Conservation (phyloP, 192 early-diverging fungal species). For the Backusella luteola region DNA sequence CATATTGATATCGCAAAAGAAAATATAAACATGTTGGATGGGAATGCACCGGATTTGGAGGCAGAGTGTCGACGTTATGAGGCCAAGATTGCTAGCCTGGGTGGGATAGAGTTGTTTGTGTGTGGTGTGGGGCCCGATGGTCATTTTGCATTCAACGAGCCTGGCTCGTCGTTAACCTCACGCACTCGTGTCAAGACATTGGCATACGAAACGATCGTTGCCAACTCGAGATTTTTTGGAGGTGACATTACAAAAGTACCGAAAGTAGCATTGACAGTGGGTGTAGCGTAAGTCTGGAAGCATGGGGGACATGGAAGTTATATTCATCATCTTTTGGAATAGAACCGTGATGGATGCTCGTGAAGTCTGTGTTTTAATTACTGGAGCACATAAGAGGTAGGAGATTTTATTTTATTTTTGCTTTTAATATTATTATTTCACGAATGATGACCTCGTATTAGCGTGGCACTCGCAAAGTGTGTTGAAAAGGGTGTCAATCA, state of each 20-base stretch:
- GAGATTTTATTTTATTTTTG: conserved; percentile 38
- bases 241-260: conserved; percentile 80
- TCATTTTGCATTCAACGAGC: conserved; percentile 84
- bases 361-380: conserved; percentile 82
- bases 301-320: neutral
- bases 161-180: conserved; percentile 77
- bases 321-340: neutral
- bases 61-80: conserved; percentile 77
- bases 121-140: conserved; percentile 85
- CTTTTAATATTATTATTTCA: neutral
- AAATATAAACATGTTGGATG: conserved; percentile 76
- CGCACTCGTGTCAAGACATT: conserved; percentile 85
- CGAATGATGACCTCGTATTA: neutral
- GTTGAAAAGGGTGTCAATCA: conserved; percentile 81
- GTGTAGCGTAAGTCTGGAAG: conserved; percentile 56
- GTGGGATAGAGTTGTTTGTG: conserved; percentile 87
- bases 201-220: conserved; percentile 55
- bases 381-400: conserved; percentile 70
- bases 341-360: conserved; percentile 84
- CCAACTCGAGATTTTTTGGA: conserved; percentile 50
- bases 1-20: conserved; percentile 63
- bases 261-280: conserved; percentile 81
- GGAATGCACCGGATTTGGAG: conserved; percentile 77
- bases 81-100: conserved; percentile 69
- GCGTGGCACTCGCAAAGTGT: conserved; percentile 76